Percentiles rank a stretch among this genome's conserved stretches.
Evolutionary conservation across 2,329 filamentous ascomycete genomes (phyloP).

Genomic region (Xylariaceae sp.): DNA sequence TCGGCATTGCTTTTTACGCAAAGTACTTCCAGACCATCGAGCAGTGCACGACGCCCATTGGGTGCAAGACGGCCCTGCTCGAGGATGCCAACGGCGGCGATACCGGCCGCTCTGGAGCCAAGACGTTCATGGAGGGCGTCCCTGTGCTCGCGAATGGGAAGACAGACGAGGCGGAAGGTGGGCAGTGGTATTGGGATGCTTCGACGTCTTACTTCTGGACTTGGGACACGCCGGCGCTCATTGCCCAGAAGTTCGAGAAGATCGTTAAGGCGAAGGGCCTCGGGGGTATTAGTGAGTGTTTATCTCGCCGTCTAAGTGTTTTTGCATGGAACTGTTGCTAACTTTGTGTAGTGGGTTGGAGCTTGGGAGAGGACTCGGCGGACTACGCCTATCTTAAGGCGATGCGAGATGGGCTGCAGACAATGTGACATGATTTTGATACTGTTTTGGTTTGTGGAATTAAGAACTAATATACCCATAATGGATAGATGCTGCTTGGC

Average conservation of each 20-base stretch:
- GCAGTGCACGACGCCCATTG: conserved; percentile 41
- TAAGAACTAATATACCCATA: too few species aligned
- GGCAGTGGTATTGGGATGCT: conserved; percentile 65
- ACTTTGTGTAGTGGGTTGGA: conserved; percentile 16
- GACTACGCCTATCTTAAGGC: conserved; percentile 17
- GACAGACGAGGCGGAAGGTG: conserved; percentile 56
- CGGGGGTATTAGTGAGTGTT: conserved; percentile 56
- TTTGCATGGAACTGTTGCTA: conserved; percentile 5
- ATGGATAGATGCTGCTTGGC: too few species aligned
- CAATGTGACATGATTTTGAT: neutral
- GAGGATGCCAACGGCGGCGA: conserved; percentile 58
- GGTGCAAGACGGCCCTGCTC: conserved; percentile 52
- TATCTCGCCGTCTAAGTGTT: neutral
- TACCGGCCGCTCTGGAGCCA: conserved; percentile 46
- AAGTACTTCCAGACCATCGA: conserved; percentile 57
- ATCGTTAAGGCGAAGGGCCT: conserved; percentile 54
- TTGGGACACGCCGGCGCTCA: conserved; percentile 61
- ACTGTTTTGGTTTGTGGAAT: neutral
- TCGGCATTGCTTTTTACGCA: conserved; percentile 64
- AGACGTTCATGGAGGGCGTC: conserved; percentile 42
- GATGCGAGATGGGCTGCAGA: conserved; percentile 13
- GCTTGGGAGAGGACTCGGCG: conserved; percentile 16
- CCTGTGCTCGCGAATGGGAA: conserved; percentile 38
- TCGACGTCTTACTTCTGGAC: conserved; percentile 64
- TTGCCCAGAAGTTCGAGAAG: conserved; percentile 57